A percentile compares a stretch with the other conserved stretches of the same genome.
These are phyloP conservation scores for Dendrothele bispora DNA, from an alignment of 768 basidiomycete genomes.

Conservation along the genomic window DNA sequence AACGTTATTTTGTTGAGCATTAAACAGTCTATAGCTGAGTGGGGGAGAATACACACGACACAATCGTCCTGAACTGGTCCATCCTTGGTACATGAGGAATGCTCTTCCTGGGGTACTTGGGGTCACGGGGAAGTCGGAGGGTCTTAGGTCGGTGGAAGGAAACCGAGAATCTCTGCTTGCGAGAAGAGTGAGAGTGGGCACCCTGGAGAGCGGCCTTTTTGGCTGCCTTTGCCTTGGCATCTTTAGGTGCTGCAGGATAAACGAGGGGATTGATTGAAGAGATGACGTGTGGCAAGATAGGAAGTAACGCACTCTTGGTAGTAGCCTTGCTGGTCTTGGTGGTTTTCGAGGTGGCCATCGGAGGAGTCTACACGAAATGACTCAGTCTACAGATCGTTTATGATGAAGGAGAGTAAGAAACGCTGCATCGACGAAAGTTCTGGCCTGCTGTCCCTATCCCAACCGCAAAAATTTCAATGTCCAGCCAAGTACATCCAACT, in stretches of 20 bases:
- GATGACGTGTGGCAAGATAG: background rate
- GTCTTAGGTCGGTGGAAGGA: constrained; percentile 98
- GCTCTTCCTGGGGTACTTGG: constrained; percentile 95
- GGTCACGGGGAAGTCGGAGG: constrained; percentile 76
- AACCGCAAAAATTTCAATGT: no score
- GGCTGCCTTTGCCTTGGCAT: constrained; percentile 84
- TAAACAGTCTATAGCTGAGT: no score
- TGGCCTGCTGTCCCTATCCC: no score
- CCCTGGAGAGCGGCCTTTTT: constrained; percentile 97
- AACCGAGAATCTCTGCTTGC: constrained; percentile 83
- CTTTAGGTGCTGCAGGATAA: constrained; percentile 37
- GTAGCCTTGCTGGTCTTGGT: constrained; percentile 62
- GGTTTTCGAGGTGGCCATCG: constrained; percentile 77
- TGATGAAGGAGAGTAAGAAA: no score
- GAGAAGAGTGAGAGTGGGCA: constrained; percentile 66
- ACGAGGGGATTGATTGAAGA: background rate
- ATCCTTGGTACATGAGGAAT: constrained; percentile 90
- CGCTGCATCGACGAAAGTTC: no score
- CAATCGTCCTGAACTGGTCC: constrained; percentile 95
- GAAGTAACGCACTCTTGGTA: constrained; percentile 37
- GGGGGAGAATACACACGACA: constrained; percentile 82
- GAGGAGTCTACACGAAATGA: background rate
- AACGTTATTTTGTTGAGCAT: background rate
- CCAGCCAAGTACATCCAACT: no score
- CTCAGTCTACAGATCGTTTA: no score